Base-by-base conservation (phyloP, 163 green algal species). In the Scenedesmus sp. region DNA sequence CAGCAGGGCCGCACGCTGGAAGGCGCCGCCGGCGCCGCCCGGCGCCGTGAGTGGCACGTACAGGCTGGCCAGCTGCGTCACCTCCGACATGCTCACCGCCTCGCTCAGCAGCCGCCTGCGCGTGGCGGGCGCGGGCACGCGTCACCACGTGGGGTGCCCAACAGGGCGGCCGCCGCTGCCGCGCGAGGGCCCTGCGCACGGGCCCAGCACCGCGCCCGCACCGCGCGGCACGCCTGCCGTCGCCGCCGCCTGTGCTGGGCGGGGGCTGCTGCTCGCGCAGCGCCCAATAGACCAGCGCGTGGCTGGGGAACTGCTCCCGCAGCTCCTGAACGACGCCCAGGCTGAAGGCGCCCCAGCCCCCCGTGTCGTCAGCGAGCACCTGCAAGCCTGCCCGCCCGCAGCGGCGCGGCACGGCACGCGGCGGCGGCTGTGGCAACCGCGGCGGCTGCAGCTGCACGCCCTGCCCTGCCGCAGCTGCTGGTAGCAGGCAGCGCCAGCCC, bases 361-460 rank as follows among this genome's bases (percentile, higher is more conserved):
- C 85, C 44, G 85, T 28, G 74, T 95, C 90, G 29, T 95, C 91
- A 2, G 77, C 76, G 3, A 92, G 54, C 31, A 87, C 82, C 72
- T 94, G 90, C 36, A 95, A 88, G 2, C 90, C 91, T 88, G 77
- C 24, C 36, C 13, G 7, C 6, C 10, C 7, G 10, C 39, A 47
- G 39, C 39, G 10, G n/a, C n/a, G 39, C 6, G 10, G 39, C 39
- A 47, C 39, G 39, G 24, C 53, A 60, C 14, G 24, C n/a, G 14
- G 29, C 5, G 42, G 45, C 45, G 36, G 17, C 26, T 45, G 5
- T 47, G 42, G 45, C 22, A 57, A 10, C 28, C 24, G 22, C 4
- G 26, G 26, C n/a, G 4, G n/a, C 18, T 4, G 7, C 60, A 67
- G 29, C 18, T 4, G 31, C 4, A 5, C 14, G 4, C 13, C 26